These are phyloP conservation scores for Trebouxia sp. DNA, from an alignment of 139 green algal genomes.

Conservation along the genomic window DNA sequence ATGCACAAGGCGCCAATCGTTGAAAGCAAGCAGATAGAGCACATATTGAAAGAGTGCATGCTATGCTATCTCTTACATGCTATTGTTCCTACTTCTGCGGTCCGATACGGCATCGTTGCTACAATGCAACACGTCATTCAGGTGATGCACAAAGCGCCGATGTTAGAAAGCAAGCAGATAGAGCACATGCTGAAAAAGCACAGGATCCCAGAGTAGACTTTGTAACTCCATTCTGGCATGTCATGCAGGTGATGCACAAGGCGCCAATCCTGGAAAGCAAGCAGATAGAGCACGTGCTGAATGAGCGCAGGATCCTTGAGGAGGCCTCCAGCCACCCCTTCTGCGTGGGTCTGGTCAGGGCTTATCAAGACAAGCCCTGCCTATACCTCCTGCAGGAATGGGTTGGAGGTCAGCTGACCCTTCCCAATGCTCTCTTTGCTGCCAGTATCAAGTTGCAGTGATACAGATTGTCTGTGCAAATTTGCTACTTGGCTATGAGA, in stretches of 20 bases:
- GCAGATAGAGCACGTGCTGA: slow-evolving; percentile 79
- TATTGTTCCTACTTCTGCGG: too few species aligned
- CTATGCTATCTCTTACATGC: too few species aligned
- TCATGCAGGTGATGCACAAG: slow-evolving; percentile 70
- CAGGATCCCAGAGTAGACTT: slow-evolving; percentile 52
- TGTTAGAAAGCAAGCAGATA: slow-evolving; percentile 71
- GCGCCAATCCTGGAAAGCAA: slow-evolving; percentile 73
- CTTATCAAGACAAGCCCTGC: slow-evolving; percentile 68
- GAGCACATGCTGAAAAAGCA: slow-evolving; percentile 78
- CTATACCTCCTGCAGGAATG: slow-evolving; percentile 73
- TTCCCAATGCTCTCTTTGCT: too few species aligned
- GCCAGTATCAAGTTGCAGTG: too few species aligned
- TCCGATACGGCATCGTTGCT: too few species aligned
- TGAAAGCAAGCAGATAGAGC: slow-evolving; percentile 77
- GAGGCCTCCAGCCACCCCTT: slow-evolving; percentile 56
- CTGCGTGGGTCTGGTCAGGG: slow-evolving; percentile 62
- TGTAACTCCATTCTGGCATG: neutral
- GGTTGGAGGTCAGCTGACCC: slow-evolving; percentile 29
- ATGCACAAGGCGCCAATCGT: slow-evolving; percentile 74
- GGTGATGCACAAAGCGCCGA: slow-evolving; percentile 73
- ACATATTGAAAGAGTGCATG: slow-evolving; percentile 70
- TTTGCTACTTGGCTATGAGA: too few species aligned
- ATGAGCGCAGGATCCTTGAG: slow-evolving; percentile 69
- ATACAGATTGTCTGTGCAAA: too few species aligned
- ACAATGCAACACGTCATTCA: slow-evolving; percentile 15